These are phyloP conservation scores for Metarhizium brunneum DNA, from an alignment of 2,329 filamentous ascomycete species.

Conservation along the genomic window DNA sequence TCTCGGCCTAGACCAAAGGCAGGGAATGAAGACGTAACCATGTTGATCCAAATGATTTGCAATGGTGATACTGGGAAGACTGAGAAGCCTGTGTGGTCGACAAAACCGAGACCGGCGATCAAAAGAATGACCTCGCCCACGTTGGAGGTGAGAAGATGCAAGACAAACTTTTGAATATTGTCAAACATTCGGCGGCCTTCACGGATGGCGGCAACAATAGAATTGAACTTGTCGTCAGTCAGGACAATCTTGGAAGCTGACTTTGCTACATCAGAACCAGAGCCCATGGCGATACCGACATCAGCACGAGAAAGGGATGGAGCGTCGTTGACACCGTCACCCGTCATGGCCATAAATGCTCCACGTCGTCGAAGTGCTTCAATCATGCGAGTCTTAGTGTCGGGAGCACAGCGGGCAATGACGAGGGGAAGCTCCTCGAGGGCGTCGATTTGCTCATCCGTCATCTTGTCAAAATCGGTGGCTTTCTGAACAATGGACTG, in stretches of 20 bases:
- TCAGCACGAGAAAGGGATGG: constrained; percentile 73
- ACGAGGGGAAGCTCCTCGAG: constrained; percentile 70
- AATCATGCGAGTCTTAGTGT: constrained; percentile 87
- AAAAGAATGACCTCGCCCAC: constrained; percentile 76
- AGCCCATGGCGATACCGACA: constrained; percentile 87
- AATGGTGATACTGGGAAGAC: constrained; percentile 82
- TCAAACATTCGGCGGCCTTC: constrained; percentile 80
- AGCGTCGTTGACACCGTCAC: constrained; percentile 81
- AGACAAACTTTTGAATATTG: constrained; percentile 81
- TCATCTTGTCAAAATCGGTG: constrained; percentile 68
- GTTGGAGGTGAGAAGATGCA: constrained; percentile 72
- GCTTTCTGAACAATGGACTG: constrained; percentile 65
- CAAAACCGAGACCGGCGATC: constrained; percentile 73
- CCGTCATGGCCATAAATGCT: constrained; percentile 77
- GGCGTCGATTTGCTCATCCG: constrained; percentile 65
- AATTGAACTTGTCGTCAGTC: constrained; percentile 82
- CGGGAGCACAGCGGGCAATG: constrained; percentile 73
- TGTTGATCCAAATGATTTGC: constrained; percentile 90
- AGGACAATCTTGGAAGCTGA: constrained; percentile 74
- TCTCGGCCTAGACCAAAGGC: constrained; percentile 85
- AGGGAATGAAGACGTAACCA: constrained; percentile 80
- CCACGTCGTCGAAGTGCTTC: constrained; percentile 72
- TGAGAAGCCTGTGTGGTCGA: constrained; percentile 60
- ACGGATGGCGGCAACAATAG: constrained; percentile 73
- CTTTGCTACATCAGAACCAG: constrained; percentile 78